Conservation (phyloP, 495 filamentous ascomycete genomes). For the Penicillium coprophilum region DNA sequence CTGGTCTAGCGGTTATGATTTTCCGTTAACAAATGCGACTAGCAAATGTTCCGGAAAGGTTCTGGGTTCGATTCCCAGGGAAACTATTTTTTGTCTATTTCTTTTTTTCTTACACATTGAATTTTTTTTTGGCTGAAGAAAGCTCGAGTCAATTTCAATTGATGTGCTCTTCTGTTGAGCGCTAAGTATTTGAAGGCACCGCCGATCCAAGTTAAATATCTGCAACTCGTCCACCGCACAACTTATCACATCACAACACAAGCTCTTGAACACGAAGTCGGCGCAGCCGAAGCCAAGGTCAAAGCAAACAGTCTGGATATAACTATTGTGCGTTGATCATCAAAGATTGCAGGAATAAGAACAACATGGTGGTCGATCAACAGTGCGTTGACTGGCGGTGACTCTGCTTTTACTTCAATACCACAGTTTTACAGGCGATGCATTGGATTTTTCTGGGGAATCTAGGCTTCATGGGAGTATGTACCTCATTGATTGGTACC, state of each 20-base stretch:
- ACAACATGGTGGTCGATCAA: background rate
- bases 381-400: background rate
- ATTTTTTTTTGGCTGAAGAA: too few species aligned
- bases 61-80: slow-evolving; percentile 27
- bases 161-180: too few species aligned
- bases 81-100: slow-evolving; percentile 24
- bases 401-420: background rate
- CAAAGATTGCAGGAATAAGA: background rate
- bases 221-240: background rate
- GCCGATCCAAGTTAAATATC: background rate
- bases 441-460: too few species aligned
- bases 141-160: too few species aligned
- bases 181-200: too few species aligned
- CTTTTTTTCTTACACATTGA: too few species aligned
- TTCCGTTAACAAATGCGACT: slow-evolving; percentile 13
- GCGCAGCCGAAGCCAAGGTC: background rate
- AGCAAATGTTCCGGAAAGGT: slow-evolving; percentile 20
- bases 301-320: background rate
- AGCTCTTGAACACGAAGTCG: background rate
- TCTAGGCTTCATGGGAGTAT: too few species aligned
- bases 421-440: too few species aligned
- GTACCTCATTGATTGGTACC: too few species aligned
- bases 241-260: background rate
- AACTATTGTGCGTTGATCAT: background rate
- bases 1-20: slow-evolving; percentile 19